Base-by-base conservation (phyloP, 495 filamentous ascomycete genomes). In the Amorphotheca resinae region DNA sequence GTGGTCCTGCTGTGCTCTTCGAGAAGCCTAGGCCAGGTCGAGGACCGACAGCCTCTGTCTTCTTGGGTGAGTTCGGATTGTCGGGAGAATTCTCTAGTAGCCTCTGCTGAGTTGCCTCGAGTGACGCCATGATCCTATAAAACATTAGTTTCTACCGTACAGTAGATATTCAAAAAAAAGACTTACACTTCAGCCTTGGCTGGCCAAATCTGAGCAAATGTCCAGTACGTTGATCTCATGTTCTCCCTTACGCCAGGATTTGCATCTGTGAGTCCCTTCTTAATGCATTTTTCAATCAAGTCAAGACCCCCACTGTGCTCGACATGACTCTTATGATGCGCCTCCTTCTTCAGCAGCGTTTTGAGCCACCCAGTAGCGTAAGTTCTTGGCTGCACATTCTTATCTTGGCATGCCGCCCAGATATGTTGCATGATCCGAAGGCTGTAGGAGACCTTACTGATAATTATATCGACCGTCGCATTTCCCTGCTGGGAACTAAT, bases 171-270 rank as follows among this genome's bases (percentile, higher is more conserved):
- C 4, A 7, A 9, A 11, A n/a, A 43, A 45, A 31, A 11, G 43
- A 30, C 77, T 64, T 65, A 86, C 79, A 63, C 62, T 47, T 87
- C 75, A n/a, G 84, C 84, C 51, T 67, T 76, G 4, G 78, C 72
- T 0, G 84, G 79, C 87, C 87, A 96, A 15, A 83, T 72, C 12
- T 55, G 56, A 9, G 74, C 70, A 62, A 87, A 95, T 1, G 67
- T 69, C 87, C 88, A 95, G 58, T 82, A 98, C 2, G 85, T 83
- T 22, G 70, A 65, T 51, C 91, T 76, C 73, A 84, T 86, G 21
- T 73, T 75, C 59, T 93, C 84, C 48, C 88, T 73, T 23, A 95
- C 88, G 25, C 72, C 78, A 2, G 87, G 86, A 54, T 95, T 94
- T 5, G 88, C 71, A 61, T 98, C 91, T 4, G 67, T 69, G 1